Conservation (phyloP, 495 filamentous ascomycete species). For the Terfezia boudieri region DNA sequence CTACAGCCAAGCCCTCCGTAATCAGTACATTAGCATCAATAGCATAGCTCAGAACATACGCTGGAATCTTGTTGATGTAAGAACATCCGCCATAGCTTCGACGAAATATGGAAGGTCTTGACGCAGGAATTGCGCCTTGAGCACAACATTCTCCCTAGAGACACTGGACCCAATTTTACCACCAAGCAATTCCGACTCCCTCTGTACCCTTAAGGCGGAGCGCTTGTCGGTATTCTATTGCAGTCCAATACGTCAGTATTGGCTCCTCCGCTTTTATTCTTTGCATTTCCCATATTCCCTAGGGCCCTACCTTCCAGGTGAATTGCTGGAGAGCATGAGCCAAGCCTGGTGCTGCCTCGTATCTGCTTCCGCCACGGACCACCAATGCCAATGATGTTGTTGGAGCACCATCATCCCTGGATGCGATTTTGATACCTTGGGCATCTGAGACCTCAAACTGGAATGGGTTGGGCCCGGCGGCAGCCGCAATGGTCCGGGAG, state of each 20-base stretch:
- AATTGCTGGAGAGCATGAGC: slow-evolving; percentile 76
- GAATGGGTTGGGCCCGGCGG: slow-evolving; percentile 46
- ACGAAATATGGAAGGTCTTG: slow-evolving; percentile 94
- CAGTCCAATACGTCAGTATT: slow-evolving; percentile 4
- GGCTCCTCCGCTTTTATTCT: neutral
- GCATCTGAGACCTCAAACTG: slow-evolving; percentile 73
- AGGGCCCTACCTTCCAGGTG: slow-evolving; percentile 69
- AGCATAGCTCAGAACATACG: slow-evolving; percentile 30
- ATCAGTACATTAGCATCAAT: slow-evolving; percentile 2
- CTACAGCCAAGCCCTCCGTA: neutral
- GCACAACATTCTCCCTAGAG: slow-evolving; percentile 74
- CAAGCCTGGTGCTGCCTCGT: slow-evolving; percentile 70
- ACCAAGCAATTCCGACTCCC: slow-evolving; percentile 86
- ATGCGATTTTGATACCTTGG: slow-evolving; percentile 71
- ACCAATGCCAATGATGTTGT: slow-evolving; percentile 79
- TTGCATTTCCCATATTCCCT: neutral
- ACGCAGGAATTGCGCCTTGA: slow-evolving; percentile 82
- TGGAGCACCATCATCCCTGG: slow-evolving; percentile 65
- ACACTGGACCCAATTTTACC: slow-evolving; percentile 65
- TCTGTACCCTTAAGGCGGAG: slow-evolving; percentile 70
- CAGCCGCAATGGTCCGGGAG: slow-evolving; percentile 58
- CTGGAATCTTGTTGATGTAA: slow-evolving; percentile 63
- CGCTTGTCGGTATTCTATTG: slow-evolving; percentile 60
- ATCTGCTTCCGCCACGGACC: slow-evolving; percentile 78
- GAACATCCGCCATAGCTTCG: slow-evolving; percentile 81